Conservation (phyloP, 257 asterid species). For the Thymus mandschuricus region DNA sequence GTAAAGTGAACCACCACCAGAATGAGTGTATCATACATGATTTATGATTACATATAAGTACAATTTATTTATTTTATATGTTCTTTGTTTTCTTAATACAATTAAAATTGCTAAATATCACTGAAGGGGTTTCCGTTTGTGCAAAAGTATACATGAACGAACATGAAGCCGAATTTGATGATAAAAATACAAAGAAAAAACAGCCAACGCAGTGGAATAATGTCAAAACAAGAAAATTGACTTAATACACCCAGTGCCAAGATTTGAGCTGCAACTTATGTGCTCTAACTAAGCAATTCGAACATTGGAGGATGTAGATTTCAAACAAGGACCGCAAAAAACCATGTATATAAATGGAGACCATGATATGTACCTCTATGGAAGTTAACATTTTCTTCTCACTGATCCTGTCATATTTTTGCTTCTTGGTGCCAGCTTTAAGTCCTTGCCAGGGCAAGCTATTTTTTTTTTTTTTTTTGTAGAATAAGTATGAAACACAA, state of each 20-base stretch:
- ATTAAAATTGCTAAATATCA: slow-evolving; percentile 1
- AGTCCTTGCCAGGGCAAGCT: slow-evolving; percentile 99
- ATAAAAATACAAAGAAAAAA: neutral
- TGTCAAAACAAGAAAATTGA: slow-evolving; percentile 7
- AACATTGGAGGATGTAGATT: slow-evolving; percentile 8
- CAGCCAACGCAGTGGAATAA: neutral
- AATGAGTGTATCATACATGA: slow-evolving; percentile 9
- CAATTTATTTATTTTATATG: neutral
- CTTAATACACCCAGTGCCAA: slow-evolving; percentile 10
- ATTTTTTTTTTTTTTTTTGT: slow-evolving; percentile 37
- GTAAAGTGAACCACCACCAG: slow-evolving; percentile 20
- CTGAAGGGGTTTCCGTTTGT: slow-evolving; percentile 2
- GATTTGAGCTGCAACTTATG: neutral
- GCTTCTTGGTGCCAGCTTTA: slow-evolving; percentile 94
- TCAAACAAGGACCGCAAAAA: slow-evolving; percentile 15
- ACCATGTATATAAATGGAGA: slow-evolving; percentile 24
- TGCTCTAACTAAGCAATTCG: slow-evolving; percentile 1
- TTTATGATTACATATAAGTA: slow-evolving; percentile 2
- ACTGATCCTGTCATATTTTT: slow-evolving; percentile 90
- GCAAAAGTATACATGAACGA: neutral
- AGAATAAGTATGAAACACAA: slow-evolving; percentile 23
- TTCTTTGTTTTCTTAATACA: neutral
- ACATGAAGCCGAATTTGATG: neutral
- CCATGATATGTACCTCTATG: slow-evolving; percentile 64
- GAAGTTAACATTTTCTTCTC: slow-evolving; percentile 95